Base-by-base conservation (phyloP, 192 early-diverging fungal species). In the Tieghemiomyces parasiticus region DNA sequence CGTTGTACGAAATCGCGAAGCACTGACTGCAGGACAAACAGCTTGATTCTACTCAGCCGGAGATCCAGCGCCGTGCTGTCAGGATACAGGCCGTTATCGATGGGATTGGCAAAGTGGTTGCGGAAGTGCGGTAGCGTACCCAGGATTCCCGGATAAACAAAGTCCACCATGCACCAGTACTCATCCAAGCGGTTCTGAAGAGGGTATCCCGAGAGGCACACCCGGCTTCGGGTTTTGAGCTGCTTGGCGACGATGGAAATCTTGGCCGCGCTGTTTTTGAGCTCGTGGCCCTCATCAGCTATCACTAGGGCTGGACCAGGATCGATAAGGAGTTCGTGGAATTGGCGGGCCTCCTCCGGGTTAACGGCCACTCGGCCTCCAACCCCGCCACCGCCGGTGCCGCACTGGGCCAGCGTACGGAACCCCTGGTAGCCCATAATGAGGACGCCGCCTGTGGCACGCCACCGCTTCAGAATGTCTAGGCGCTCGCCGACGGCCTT, bases 161-260 rank as follows among this genome's bases (percentile, higher is more conserved):
- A 91, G 59, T 93, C 68, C 19, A 91, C 74, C 87, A 87, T 84
- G 46, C 71, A 77, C 77, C 79, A 87, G 60, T 87, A 92, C 65
- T 91, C 88, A 42, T 71, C 75, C 28, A 94, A 61, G 35, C 81
- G 77, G 61, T 94, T 94, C 62, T 94, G 91, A 31, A 94, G 69
- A 1, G 91, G 91, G 35, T 78, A 84, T 0, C 91, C 91, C 0
- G 91, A 92, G 60, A 94, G 61, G 46, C 81, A 82, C 25, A 94
- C 65, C 35, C 89, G 71, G 6, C 75, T 74, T 4, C 55, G 67
- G 0, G 86, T 88, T 31, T 69, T 25, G 0, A 92, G 60, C 31
- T 60, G 45, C 8, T 54, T 67, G 26, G 60, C 61, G 14, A 61
- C 34, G n/a, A 52, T 45, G 2, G 64, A 54, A 38, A 74, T 58